Evolutionary conservation across 73 alveolate genomes (phyloP).

Genomic region (Loxodes magnus): DNA sequence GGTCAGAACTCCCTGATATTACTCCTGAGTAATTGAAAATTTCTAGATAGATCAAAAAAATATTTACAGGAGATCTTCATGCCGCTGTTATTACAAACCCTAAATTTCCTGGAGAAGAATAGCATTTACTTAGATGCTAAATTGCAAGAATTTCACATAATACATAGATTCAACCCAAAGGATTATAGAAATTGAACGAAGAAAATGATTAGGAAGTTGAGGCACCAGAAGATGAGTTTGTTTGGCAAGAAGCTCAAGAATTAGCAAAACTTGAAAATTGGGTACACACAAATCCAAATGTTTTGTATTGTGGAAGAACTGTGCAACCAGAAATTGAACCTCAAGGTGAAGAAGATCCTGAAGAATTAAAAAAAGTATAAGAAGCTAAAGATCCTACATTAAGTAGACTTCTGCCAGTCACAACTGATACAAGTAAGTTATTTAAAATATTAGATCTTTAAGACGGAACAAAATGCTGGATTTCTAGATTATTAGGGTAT

Average conservation of each 20-base stretch:
- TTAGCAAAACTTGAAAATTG: conserved; percentile 60
- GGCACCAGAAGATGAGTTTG: conserved; percentile 60
- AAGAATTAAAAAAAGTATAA: no score
- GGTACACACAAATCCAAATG: conserved; percentile 68
- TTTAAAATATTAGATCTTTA: conserved; percentile 21
- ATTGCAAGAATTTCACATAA: conserved; percentile 89
- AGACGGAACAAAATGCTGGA: conserved; percentile 36
- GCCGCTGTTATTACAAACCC: conserved; percentile 81
- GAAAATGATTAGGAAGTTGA: conserved; percentile 52
- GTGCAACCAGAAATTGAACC: conserved; percentile 56
- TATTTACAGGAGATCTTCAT: conserved; percentile 85
- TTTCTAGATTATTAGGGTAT: conserved; percentile 21
- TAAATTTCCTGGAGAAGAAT: conserved; percentile 87
- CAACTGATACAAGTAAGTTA: conserved; percentile 34
- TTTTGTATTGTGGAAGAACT: conserved; percentile 65
- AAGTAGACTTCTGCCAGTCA: no score
- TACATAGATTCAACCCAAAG: conserved; percentile 74
- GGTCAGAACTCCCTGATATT: conserved; percentile 91
- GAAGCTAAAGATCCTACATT: no score
- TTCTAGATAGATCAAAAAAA: conserved; percentile 72
- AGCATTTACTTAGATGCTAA: conserved; percentile 74
- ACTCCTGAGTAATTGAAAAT: conserved; percentile 72
- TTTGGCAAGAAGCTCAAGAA: conserved; percentile 55
- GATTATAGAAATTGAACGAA: conserved; percentile 55
- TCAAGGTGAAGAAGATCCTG: conserved; percentile 29